Conservation (phyloP, 2,329 filamentous ascomycete species). For the Penicillium polonicum region DNA sequence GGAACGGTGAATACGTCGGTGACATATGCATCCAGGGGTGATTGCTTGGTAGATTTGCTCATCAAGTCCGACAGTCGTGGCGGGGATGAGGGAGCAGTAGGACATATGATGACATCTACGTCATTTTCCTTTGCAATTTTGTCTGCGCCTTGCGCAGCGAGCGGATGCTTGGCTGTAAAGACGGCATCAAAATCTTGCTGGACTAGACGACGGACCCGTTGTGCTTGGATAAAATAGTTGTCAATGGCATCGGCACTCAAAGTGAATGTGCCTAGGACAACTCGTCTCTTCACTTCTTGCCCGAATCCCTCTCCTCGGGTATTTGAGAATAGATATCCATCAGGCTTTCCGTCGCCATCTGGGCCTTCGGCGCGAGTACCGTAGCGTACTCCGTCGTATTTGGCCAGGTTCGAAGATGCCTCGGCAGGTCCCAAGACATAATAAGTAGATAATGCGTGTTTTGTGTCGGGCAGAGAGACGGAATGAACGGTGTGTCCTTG, state of each 20-base stretch:
- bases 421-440: conserved; percentile 95
- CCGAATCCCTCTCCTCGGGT: conserved; percentile 77
- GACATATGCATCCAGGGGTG: conserved; percentile 73
- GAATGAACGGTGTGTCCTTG: conserved; percentile 71
- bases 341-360: conserved; percentile 54
- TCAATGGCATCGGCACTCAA: conserved; percentile 87
- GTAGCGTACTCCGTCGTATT: conserved; percentile 96
- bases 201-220: conserved; percentile 79
- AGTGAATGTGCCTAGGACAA: conserved; percentile 85
- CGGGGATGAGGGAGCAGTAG: conserved; percentile 76
- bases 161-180: conserved; percentile 68
- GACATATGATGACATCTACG: conserved; percentile 84
- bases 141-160: conserved; percentile 40
- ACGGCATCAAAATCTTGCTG: conserved; percentile 81
- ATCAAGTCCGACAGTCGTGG: conserved; percentile 62
- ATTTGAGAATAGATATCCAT: conserved; percentile 66
- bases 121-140: conserved; percentile 9
- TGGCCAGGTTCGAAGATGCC: conserved; percentile 91
- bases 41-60: conserved; percentile 21
- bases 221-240: conserved; percentile 95
- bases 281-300: conserved; percentile 78
- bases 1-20: conserved; percentile 97
- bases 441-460: conserved; percentile 84
- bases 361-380: conserved; percentile 56
- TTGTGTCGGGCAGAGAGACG: conserved; percentile 79